A percentile compares a stretch with the other conserved stretches of the same genome.
Conservation (phyloP, 1,284 basidiomycete species). For the Schizophyllum commune region DNA sequence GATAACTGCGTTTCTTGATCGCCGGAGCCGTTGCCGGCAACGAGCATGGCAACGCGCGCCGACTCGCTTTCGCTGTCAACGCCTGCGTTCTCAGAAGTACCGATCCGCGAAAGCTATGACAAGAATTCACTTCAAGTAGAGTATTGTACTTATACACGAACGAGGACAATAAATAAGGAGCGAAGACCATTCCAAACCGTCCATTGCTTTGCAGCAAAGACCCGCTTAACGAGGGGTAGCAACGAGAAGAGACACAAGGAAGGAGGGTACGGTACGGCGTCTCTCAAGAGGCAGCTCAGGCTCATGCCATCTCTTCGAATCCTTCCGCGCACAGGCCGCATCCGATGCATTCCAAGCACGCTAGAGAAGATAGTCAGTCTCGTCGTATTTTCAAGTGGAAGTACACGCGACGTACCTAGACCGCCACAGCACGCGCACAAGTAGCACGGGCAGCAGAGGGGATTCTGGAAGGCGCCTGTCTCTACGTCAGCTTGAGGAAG, state of each 20-base stretch:
- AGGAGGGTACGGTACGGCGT: not conserved
- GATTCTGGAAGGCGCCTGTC: slow-evolving; percentile 48
- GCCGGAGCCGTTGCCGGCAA: no score
- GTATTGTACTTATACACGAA: no score
- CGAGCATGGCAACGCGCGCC: no score
- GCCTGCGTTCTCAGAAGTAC: no score
- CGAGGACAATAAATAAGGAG: no score
- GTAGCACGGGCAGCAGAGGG: slow-evolving; percentile 56
- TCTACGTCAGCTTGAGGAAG: not conserved
- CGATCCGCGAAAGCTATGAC: no score
- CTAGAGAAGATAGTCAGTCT: slow-evolving; percentile 19
- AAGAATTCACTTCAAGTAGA: no score
- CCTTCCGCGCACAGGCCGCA: slow-evolving; percentile 48
- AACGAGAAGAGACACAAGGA: not conserved
- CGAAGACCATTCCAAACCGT: no score
- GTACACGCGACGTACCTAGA: slow-evolving; percentile 33
- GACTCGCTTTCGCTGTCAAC: no score
- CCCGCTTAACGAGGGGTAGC: not conserved
- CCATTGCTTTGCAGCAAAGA: no score
- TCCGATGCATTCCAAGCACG: slow-evolving; percentile 46
- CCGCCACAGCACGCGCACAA: slow-evolving; percentile 60
- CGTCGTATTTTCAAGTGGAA: slow-evolving; percentile 9
- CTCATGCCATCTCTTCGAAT: slow-evolving; percentile 15
- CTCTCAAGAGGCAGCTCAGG: not conserved
- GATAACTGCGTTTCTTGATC: not conserved